phyloP scores from a whole-genome alignment of 345 rosid species.

The Syzygium grande region DNA sequence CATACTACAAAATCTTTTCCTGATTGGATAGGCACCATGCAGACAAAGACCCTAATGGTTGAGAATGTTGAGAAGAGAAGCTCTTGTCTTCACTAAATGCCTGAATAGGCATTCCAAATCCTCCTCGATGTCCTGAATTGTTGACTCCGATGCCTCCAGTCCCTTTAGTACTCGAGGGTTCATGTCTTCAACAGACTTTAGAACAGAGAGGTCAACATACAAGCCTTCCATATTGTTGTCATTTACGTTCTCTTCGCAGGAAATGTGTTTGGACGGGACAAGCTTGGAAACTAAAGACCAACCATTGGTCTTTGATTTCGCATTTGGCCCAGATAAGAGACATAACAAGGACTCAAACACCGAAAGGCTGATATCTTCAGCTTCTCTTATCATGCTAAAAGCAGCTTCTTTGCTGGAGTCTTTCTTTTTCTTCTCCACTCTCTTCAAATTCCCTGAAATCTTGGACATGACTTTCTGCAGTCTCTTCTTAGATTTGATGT shows the following conservation, averaged over 20 bases:
- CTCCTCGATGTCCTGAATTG: slow-evolving; percentile 3
- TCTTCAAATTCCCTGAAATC: background rate
- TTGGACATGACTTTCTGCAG: slow-evolving; percentile 1
- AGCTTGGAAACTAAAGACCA: slow-evolving; percentile 9
- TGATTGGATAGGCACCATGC: background rate
- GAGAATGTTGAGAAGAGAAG: slow-evolving; percentile 3
- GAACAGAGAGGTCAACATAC: background rate
- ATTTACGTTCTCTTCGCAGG: background rate
- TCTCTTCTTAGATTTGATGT: slow-evolving; percentile 1
- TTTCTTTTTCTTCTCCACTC: background rate
- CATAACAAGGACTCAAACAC: slow-evolving; percentile 3
- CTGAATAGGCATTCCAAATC: background rate
- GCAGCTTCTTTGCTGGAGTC: background rate
- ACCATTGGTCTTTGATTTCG: background rate
- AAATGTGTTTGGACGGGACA: background rate
- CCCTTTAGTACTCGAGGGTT: background rate
- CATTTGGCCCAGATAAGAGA: background rate
- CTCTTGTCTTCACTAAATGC: slow-evolving; percentile 5
- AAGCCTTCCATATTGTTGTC: background rate
- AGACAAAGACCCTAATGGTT: background rate
- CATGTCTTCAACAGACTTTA: background rate
- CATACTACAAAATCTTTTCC: background rate
- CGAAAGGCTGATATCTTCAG: background rate
- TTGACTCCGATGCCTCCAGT: background rate
- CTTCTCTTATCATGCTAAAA: slow-evolving; percentile 1